A percentile compares a stretch with the other conserved stretches of the same genome.
phyloP scores from a whole-genome alignment of 257 asterid species.

The Solanum rostratum region DNA sequence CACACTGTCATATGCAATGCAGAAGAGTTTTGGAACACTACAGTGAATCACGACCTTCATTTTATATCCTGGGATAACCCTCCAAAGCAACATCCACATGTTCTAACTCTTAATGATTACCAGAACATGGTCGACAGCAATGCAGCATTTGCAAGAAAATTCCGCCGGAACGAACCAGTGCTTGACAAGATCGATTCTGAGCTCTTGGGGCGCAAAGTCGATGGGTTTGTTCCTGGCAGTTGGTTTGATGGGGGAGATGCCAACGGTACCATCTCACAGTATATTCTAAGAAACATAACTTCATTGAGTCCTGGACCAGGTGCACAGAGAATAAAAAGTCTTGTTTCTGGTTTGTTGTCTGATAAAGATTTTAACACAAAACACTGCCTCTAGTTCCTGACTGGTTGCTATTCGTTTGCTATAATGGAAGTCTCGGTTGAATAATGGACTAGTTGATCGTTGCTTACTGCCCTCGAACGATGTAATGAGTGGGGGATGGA shows the following conservation, averaged over 20 bases:
- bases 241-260: slow-evolving; percentile 37
- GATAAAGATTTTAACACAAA: slow-evolving; percentile 35
- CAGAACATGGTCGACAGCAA: slow-evolving; percentile 53
- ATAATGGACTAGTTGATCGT: neutral
- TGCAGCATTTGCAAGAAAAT: slow-evolving; percentile 70
- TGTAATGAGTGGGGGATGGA: neutral
- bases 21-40: slow-evolving; percentile 47
- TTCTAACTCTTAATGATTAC: slow-evolving; percentile 33
- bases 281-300: slow-evolving; percentile 22
- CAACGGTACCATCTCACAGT: slow-evolving; percentile 10
- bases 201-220: slow-evolving; percentile 31
- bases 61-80: slow-evolving; percentile 86
- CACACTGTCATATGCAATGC: slow-evolving; percentile 79
- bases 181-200: slow-evolving; percentile 58
- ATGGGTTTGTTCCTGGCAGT: slow-evolving; percentile 63
- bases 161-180: slow-evolving; percentile 24
- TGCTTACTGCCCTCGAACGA: neutral
- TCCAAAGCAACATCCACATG: slow-evolving; percentile 81
- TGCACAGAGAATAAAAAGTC: slow-evolving; percentile 46
- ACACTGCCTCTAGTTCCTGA: slow-evolving; percentile 36
- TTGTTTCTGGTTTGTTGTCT: slow-evolving; percentile 30
- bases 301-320: slow-evolving; percentile 53
- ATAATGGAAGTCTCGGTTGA: neutral
- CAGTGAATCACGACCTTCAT: slow-evolving; percentile 73
- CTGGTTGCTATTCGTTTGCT: neutral